These are phyloP conservation scores for Leccinum obscurum DNA, from an alignment of 768 basidiomycete genomes.

Conservation along the genomic window DNA sequence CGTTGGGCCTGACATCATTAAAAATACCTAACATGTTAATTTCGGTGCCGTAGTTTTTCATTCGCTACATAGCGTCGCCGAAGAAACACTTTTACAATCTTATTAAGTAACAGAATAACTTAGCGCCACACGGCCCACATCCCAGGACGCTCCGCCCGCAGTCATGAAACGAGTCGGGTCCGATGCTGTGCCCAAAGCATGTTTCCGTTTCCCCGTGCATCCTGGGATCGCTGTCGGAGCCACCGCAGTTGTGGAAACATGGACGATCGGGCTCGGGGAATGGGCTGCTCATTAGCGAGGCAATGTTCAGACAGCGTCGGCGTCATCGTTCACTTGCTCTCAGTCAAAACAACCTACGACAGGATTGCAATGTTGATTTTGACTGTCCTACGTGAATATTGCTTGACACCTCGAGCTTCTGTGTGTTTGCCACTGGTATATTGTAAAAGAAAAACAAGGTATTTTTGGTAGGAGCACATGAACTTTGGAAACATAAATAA, in stretches of 20 bases:
- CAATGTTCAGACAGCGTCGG: slow-evolving; percentile 1
- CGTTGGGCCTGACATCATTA: slow-evolving; percentile 7
- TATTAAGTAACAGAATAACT: background rate
- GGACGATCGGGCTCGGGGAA: slow-evolving; percentile 4
- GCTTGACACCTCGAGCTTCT: background rate
- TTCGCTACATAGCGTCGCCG: background rate
- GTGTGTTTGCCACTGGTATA: background rate
- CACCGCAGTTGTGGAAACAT: slow-evolving; percentile 7
- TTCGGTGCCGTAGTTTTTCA: slow-evolving; percentile 24
- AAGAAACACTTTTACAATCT: slow-evolving; percentile 1
- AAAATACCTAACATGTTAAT: background rate
- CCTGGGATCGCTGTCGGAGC: slow-evolving; percentile 8
- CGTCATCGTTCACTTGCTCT: background rate
- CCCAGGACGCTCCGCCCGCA: background rate
- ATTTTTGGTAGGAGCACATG: background rate
- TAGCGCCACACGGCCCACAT: background rate
- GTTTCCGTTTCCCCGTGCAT: slow-evolving; percentile 7
- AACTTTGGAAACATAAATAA: background rate
- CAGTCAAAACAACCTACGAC: background rate
- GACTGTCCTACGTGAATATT: background rate
- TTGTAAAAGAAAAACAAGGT: background rate
- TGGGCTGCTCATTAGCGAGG: background rate
- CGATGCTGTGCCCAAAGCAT: slow-evolving; percentile 10
- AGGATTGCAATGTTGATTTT: background rate
- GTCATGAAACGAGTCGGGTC: slow-evolving; percentile 21